Conservation (phyloP, 495 filamentous ascomycete species). For the Neurospora sp. region DNA sequence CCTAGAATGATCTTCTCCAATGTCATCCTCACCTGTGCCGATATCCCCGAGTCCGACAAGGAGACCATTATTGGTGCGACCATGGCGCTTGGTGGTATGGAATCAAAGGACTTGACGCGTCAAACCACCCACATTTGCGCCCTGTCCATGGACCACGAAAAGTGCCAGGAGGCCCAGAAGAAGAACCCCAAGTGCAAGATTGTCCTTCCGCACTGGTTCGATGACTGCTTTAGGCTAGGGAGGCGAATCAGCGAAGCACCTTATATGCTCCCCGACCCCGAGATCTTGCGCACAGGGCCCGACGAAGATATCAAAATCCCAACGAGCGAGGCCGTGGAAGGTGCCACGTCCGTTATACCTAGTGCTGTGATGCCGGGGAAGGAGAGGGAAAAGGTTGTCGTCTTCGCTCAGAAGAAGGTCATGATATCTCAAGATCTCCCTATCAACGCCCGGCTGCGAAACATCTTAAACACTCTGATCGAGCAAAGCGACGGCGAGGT, state of each 20-base stretch:
- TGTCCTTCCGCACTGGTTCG: conserved; percentile 98
- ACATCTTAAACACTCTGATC: conserved; percentile 62
- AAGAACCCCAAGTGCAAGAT: conserved; percentile 66
- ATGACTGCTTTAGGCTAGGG: conserved; percentile 88
- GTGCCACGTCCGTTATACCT: conserved; percentile 61
- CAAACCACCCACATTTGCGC: conserved; percentile 84
- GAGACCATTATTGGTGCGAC: conserved; percentile 88
- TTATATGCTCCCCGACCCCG: conserved; percentile 80
- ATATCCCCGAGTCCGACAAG: conserved; percentile 80
- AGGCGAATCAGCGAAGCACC: conserved; percentile 78
- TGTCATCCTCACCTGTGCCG: conserved; percentile 62
- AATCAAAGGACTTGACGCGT: conserved; percentile 56
- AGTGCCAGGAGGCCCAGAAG: conserved; percentile 51
- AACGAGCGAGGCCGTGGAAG: conserved; percentile 53
- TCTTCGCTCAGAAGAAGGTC: conserved; percentile 56
- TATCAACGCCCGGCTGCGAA: conserved; percentile 52
- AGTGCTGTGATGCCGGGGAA: conserved; percentile 25
- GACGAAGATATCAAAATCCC: conserved; percentile 46
- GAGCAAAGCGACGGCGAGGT: conserved; percentile 56
- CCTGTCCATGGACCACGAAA: conserved; percentile 59
- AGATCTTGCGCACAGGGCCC: conserved; percentile 51
- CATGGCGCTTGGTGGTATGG: conserved; percentile 78
- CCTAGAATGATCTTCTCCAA: conserved; percentile 82
- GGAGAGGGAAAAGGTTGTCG: conserved; percentile 33
- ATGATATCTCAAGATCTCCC: conserved; percentile 63